Conservation (phyloP, 768 basidiomycete genomes). For the Lepiota venenata region DNA sequence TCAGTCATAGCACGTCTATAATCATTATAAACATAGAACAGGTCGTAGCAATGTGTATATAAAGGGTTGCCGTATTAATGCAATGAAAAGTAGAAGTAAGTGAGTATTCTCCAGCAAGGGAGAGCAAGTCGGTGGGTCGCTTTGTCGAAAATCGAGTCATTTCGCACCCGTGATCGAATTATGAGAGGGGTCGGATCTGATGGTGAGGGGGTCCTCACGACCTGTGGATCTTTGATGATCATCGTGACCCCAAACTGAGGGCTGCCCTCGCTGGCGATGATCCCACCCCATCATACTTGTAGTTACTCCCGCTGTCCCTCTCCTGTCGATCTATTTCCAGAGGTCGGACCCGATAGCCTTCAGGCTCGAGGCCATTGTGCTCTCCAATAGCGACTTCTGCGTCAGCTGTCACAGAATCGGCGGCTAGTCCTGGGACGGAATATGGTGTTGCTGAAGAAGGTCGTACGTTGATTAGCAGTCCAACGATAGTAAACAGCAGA, state of each 20-base stretch:
- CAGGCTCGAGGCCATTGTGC: neutral
- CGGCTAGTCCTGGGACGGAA: neutral
- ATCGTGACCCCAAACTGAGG: neutral
- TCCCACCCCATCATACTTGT: conserved; percentile 7
- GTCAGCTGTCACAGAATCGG: neutral
- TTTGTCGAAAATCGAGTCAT: neutral
- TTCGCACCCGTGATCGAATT: neutral
- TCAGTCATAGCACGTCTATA: no score
- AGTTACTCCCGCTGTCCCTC: neutral
- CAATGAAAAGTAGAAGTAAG: no score
- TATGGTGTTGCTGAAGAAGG: conserved; percentile 11
- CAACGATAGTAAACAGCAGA: conserved; percentile 49
- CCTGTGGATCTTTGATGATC: neutral
- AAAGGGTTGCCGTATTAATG: no score
- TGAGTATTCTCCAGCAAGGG: no score
- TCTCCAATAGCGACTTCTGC: neutral
- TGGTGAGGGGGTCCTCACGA: no score
- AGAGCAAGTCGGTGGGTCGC: neutral
- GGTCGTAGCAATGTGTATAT: no score
- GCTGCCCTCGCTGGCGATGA: neutral
- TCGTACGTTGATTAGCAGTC: conserved; percentile 37
- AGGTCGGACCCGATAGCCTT: neutral
- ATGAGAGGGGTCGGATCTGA: neutral
- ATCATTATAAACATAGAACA: no score
- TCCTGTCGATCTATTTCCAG: no score